Percentiles rank a stretch among this genome's conserved stretches.
Conservation (phyloP, 1,139 yeast species). For the Scheffersomyces titani region DNA sequence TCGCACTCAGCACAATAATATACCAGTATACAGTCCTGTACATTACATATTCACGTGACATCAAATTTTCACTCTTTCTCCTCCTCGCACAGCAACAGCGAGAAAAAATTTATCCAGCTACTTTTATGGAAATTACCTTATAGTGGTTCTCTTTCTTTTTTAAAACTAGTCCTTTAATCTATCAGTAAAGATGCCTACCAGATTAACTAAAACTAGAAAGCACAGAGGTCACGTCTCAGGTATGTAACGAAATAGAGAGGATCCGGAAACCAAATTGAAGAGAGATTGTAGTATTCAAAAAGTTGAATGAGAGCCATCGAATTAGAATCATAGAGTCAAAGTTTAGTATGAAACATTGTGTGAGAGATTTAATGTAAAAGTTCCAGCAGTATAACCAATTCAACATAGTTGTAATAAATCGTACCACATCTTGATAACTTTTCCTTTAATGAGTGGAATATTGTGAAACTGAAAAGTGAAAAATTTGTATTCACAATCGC, state of each 20-base stretch:
- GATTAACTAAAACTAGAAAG: conserved; percentile 99
- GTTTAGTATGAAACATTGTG: neutral
- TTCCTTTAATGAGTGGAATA: too few species aligned
- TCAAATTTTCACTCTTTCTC: neutral
- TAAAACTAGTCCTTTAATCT: conserved; percentile 17
- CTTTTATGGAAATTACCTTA: neutral
- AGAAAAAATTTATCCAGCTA: conserved; percentile 1
- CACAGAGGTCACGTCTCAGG: conserved; percentile 99
- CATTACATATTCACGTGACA: neutral
- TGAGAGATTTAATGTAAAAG: neutral
- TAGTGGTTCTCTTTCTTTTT: conserved; percentile 11
- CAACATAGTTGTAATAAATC: neutral
- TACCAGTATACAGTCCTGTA: neutral
- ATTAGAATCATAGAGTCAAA: neutral
- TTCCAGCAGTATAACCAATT: neutral
- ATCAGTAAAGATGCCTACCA: conserved; percentile 86
- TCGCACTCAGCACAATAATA: neutral
- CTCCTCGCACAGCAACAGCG: neutral
- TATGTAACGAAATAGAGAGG: conserved; percentile 46
- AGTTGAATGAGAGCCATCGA: neutral
- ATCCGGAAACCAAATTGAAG: neutral
- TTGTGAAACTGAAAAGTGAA: neutral
- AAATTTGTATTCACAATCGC: neutral
- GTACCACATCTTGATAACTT: neutral
- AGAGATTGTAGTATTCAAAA: neutral